These are phyloP conservation scores for Tritrichomonas foetus DNA, from an alignment of 208 protist genomes.

Conservation along the genomic window DNA sequence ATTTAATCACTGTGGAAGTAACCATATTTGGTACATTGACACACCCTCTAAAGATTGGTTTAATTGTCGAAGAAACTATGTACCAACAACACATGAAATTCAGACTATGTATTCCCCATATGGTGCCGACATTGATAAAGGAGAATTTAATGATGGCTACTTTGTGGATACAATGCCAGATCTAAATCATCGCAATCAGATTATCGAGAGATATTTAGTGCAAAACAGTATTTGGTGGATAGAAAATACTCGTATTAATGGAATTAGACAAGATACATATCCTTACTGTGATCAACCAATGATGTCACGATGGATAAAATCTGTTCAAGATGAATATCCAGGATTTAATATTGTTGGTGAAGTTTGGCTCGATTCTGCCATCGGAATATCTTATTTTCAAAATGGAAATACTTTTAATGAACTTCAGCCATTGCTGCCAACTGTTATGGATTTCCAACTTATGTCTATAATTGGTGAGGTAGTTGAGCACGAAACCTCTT, in stretches of 20 bases:
- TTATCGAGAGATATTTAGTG: neutral
- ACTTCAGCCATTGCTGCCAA: neutral
- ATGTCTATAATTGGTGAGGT: neutral
- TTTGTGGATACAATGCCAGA: neutral
- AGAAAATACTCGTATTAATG: neutral
- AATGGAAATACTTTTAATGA: neutral
- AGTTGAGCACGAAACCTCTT: neutral
- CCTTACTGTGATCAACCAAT: neutral
- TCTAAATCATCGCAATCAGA: neutral
- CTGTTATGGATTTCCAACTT: neutral
- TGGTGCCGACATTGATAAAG: neutral
- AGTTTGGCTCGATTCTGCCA: neutral
- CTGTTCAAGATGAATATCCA: neutral
- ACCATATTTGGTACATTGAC: neutral
- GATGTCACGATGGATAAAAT: neutral
- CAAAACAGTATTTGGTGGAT: neutral
- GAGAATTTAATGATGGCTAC: neutral
- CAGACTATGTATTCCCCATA: neutral
- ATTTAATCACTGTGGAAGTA: neutral
- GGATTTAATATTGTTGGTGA: neutral
- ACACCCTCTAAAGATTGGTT: neutral
- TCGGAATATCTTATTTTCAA: neutral
- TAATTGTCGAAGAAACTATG: neutral
- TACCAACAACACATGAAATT: neutral
- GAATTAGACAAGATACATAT: neutral